phyloP scores from a whole-genome alignment of 2,329 filamentous ascomycete genomes.

The Ophiostoma australiae region DNA sequence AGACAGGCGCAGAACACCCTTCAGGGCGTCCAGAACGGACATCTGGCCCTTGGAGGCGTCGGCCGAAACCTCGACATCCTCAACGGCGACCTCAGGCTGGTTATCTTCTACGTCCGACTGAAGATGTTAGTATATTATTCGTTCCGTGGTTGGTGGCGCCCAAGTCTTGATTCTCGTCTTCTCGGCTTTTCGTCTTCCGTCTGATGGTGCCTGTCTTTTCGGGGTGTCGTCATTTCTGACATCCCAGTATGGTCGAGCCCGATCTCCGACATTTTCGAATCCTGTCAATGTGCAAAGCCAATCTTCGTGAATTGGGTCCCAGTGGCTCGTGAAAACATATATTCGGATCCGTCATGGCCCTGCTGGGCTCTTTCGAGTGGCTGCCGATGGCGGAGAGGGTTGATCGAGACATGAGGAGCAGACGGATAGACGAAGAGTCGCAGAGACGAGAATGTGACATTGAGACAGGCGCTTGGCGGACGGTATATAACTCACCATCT shows the following conservation, averaged over 20 bases:
- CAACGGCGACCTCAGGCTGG: constrained; percentile 66
- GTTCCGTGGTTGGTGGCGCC: not conserved
- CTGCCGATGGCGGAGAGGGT: constrained; percentile 9
- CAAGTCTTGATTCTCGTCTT: not conserved
- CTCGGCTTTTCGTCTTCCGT: not conserved
- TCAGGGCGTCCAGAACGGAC: constrained; percentile 96
- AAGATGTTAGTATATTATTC: constrained; percentile 1
- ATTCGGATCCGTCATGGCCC: not conserved
- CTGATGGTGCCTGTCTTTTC: not conserved
- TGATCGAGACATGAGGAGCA: not conserved
- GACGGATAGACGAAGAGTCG: not conserved
- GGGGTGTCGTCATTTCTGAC: not conserved
- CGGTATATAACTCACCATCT: constrained; percentile 50
- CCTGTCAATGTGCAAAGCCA: not conserved
- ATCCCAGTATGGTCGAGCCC: not conserved
- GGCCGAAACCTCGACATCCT: constrained; percentile 94
- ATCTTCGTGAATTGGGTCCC: not conserved
- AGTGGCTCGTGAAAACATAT: not conserved
- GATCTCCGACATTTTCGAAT: not conserved
- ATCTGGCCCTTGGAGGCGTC: constrained; percentile 90
- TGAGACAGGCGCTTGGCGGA: constrained; percentile 17
- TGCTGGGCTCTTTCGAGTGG: not conserved
- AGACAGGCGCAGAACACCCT: constrained; percentile 96
- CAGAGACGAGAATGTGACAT: not conserved
- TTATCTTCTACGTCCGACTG: constrained; percentile 99